Base-by-base conservation (phyloP, 495 filamentous ascomycete species). In the Massariosphaeria phaeospora region DNA sequence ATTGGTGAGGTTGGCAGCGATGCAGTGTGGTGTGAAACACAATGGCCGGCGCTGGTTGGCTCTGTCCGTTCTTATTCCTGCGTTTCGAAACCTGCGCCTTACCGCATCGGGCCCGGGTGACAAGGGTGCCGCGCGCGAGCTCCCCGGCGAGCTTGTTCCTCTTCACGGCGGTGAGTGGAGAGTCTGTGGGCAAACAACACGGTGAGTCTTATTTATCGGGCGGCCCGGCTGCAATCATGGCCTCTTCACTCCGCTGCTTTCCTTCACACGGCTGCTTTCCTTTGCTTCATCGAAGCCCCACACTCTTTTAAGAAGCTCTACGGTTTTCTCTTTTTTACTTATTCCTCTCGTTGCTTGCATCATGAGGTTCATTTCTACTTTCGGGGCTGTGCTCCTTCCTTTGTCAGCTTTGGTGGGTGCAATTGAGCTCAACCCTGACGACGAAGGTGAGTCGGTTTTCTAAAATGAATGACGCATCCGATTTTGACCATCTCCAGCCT, bases 371-470 rank as follows among this genome's bases (percentile, higher is more conserved):
- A 39, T 47, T 41, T 52, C 36, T 55, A 49, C 52, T 11, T 12
- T 31, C 27, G 59, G 48, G 44, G 50, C 55, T 52, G 61, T 48
- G 44, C 43, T 59, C 46, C 50, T 59, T 35, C 52, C 55, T 15
- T 40, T 59, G 31, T 44, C 35, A 17, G 33, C 55, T 29, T 48
- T 40, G 21, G 55, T 51, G 39, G 18, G 31, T 26, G 56, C 27
- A 3, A 72, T 70, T 26, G 66, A 72, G 29, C 62, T 80, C 25
- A 63, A 78, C 44, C 62, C 76, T 47, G 69, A 63, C 47, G 65
- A 74, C 45, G 54, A 69, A 39, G 49, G 76, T 75, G 59, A 43
- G 68, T 63, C 7, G 9, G 17, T 30, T 30, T 4, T 38, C 35
- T 21, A 25, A 12, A 15, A 17, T 23, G 0, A 8, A 17, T 17